A percentile compares a stretch with the other conserved stretches of the same genome.
phyloP scores from a whole-genome alignment of 331 rosid species.

The Malus hybrid region DNA sequence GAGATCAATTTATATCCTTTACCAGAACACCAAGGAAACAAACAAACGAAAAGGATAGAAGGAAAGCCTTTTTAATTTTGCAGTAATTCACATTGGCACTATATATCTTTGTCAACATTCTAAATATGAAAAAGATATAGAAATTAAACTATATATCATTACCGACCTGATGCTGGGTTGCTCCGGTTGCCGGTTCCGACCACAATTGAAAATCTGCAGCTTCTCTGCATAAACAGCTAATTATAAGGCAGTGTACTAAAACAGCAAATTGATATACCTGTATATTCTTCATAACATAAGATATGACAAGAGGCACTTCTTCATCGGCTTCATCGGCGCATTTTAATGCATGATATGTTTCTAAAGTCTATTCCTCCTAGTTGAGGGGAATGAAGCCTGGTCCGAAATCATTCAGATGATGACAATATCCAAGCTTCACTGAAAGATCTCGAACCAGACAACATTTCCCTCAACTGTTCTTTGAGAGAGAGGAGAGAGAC shows the following conservation, averaged over 20 bases:
- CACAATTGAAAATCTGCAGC: background rate
- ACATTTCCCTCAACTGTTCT: slow-evolving; percentile 66
- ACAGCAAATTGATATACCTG: background rate
- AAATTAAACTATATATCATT: background rate
- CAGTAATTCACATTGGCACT: background rate
- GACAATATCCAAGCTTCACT: slow-evolving; percentile 6
- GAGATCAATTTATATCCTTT: background rate
- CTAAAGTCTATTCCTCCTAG: background rate
- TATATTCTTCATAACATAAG: background rate
- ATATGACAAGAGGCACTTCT: background rate
- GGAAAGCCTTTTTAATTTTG: background rate
- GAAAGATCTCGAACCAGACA: slow-evolving; percentile 72
- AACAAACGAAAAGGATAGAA: background rate
- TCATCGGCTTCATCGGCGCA: background rate
- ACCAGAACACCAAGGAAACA: background rate
- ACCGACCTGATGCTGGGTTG: background rate
- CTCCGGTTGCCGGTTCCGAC: background rate
- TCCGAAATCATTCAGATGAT: slow-evolving; percentile 62
- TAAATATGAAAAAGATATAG: background rate
- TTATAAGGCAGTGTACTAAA: background rate
- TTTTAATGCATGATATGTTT: background rate
- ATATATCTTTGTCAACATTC: background rate
- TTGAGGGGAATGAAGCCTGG: slow-evolving; percentile 99
- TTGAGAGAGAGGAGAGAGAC: slow-evolving; percentile 16
- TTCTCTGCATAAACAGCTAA: background rate